Evolutionary conservation across 2,329 filamentous ascomycete genomes (phyloP).

Genomic region (Clonostachys rosea): DNA sequence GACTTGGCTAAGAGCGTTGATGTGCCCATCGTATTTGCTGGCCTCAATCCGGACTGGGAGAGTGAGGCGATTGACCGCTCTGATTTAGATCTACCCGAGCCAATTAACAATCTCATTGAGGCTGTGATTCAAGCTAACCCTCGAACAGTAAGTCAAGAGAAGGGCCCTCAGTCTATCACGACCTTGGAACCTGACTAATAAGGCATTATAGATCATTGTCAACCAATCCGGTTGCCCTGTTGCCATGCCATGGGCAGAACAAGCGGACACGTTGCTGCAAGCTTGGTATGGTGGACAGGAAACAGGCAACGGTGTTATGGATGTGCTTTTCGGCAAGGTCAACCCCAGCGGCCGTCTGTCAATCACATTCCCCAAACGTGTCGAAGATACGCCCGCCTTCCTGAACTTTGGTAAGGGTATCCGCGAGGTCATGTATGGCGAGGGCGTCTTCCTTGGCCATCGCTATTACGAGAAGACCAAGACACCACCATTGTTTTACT

Average conservation of each 20-base stretch:
- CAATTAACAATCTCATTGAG: slow-evolving; percentile 64
- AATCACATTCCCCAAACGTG: slow-evolving; percentile 20
- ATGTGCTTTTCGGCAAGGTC: slow-evolving; percentile 59
- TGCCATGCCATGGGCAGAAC: slow-evolving; percentile 46
- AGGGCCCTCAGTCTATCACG: no score
- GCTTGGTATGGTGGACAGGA: slow-evolving; percentile 72
- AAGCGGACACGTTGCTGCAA: slow-evolving; percentile 46
- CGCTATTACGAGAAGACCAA: slow-evolving; percentile 72
- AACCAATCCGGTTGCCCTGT: slow-evolving; percentile 64
- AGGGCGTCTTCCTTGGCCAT: slow-evolving; percentile 79
- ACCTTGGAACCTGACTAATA: slow-evolving; percentile 11
- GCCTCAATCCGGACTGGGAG: slow-evolving; percentile 78
- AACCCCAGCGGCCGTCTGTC: slow-evolving; percentile 18
- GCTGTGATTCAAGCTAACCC: slow-evolving; percentile 63
- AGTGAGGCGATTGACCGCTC: slow-evolving; percentile 74
- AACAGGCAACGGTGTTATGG: slow-evolving; percentile 64
- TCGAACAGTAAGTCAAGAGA: slow-evolving; percentile 51
- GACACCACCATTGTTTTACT: slow-evolving; percentile 64
- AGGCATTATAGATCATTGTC: slow-evolving; percentile 46
- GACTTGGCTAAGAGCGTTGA: slow-evolving; percentile 64
- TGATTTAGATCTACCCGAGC: slow-evolving; percentile 71
- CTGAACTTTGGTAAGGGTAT: slow-evolving; percentile 70
- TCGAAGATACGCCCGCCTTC: slow-evolving; percentile 71
- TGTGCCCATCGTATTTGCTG: slow-evolving; percentile 73
- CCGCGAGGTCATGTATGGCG: slow-evolving; percentile 69